phyloP scores from a whole-genome alignment of 2,329 filamentous ascomycete genomes.

The Corniculantispora saksenae region DNA sequence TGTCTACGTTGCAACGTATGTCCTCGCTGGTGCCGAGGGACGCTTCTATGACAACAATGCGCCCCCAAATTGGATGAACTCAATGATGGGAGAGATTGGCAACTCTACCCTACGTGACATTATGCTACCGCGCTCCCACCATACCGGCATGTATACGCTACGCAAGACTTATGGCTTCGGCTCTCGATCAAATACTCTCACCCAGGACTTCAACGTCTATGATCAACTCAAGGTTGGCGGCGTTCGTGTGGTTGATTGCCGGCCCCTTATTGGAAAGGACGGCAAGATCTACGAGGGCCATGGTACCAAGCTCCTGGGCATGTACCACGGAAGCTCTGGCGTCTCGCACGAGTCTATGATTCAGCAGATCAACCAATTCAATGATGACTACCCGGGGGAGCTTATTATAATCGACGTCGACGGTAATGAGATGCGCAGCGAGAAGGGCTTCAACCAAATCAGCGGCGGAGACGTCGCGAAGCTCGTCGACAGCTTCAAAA shows the following conservation, averaged over 20 bases:
- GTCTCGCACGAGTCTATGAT: constrained; percentile 31
- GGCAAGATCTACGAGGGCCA: constrained; percentile 26
- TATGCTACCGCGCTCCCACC: constrained; percentile 34
- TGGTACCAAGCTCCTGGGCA: constrained; percentile 19
- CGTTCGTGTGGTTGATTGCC: constrained; percentile 33
- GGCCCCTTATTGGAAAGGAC: constrained; percentile 21
- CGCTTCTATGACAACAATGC: constrained; percentile 31
- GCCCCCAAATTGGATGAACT: constrained; percentile 33
- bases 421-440: constrained; percentile 10
- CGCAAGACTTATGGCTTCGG: constrained; percentile 17
- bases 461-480: constrained; percentile 1
- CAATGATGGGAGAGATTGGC: constrained; percentile 28
- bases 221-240: constrained; percentile 32
- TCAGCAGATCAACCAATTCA: constrained; percentile 32
- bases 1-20: constrained; percentile 20
- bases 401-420: constrained; percentile 36
- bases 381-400: constrained; percentile 32
- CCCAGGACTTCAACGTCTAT: constrained; percentile 25
- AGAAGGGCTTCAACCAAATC: constrained; percentile 3
- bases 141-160: constrained; percentile 31
- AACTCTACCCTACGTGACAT: constrained; percentile 32
- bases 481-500: constrained; percentile 27
- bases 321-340: constrained; percentile 30
- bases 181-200: constrained; percentile 26
- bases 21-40: constrained; percentile 33